phyloP scores from a whole-genome alignment of 202 grass and related monocot genomes.

The Brachypodium distachyon region DNA sequence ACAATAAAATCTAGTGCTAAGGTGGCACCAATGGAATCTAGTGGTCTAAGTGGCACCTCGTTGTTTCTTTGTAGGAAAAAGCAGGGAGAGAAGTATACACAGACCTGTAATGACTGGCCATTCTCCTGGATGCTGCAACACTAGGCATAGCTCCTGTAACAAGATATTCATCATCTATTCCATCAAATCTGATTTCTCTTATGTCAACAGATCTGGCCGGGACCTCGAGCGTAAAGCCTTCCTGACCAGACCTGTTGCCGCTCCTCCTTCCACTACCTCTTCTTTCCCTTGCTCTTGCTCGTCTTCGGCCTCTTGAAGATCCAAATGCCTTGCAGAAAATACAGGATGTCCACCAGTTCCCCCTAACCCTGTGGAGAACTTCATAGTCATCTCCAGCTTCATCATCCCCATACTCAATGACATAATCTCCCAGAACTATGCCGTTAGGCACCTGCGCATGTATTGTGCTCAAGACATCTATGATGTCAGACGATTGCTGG shows the following conservation, averaged over 20 bases:
- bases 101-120: constrained; percentile 41
- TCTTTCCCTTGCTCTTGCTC: constrained; percentile 44
- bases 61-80: not conserved
- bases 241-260: constrained; percentile 34
- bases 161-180: constrained; percentile 72
- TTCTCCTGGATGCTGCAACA: constrained; percentile 33
- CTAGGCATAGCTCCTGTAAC: constrained; percentile 47
- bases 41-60: not conserved
- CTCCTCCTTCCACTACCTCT: constrained; percentile 47
- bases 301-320: constrained; percentile 31
- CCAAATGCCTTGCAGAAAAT: constrained; percentile 66
- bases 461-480: constrained; percentile 91
- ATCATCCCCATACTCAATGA: constrained; percentile 91
- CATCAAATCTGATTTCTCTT: constrained; percentile 67
- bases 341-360: constrained; percentile 71
- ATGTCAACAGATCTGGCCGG: constrained; percentile 50
- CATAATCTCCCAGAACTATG: constrained; percentile 83
- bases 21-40: not conserved
- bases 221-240: constrained; percentile 48
- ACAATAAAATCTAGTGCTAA: not conserved
- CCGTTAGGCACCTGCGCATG: constrained; percentile 72
- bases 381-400: constrained; percentile 83
- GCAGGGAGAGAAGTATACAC: not conserved
- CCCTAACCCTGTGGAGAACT: constrained; percentile 61
- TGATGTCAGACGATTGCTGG: constrained; percentile 73